Evolutionary conservation across 257 asterid genomes (phyloP).

Genomic region (Ehretia macrophylla): DNA sequence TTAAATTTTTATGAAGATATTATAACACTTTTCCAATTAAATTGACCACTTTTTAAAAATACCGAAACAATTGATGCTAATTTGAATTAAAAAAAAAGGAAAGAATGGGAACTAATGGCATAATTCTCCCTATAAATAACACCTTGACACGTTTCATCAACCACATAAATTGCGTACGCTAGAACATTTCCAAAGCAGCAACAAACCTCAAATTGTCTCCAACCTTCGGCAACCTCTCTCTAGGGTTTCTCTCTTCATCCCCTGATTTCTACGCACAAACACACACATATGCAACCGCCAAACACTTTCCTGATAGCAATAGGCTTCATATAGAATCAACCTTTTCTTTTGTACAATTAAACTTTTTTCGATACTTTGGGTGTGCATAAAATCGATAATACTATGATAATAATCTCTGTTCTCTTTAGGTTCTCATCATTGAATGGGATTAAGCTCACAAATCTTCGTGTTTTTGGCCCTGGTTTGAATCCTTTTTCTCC

Average conservation of each 20-base stretch:
- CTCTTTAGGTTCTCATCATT: constrained; percentile 46
- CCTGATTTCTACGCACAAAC: neutral
- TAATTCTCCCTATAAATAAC: too few species aligned
- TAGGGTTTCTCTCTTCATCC: neutral
- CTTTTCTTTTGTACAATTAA: neutral
- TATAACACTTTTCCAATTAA: too few species aligned
- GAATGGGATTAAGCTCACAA: constrained; percentile 38
- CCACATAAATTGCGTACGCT: neutral
- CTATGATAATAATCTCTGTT: constrained; percentile 48
- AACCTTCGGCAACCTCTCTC: neutral
- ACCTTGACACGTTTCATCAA: too few species aligned
- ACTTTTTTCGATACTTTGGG: neutral
- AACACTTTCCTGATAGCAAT: constrained; percentile 22
- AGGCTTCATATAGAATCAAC: constrained; percentile 14
- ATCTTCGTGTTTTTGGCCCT: constrained; percentile 88
- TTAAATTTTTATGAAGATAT: too few species aligned
- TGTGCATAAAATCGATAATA: constrained; percentile 19
- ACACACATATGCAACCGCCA: constrained; percentile 50
- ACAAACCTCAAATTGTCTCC: neutral
- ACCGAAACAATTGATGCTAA: too few species aligned
- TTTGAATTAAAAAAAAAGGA: too few species aligned
- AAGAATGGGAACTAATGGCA: too few species aligned
- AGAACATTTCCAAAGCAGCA: neutral
- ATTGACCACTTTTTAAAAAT: too few species aligned
- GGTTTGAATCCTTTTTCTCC: constrained; percentile 97